These are phyloP conservation scores for Umbilicus rupestris DNA, from an alignment of 164 flowering plant genomes.

Conservation along the genomic window DNA sequence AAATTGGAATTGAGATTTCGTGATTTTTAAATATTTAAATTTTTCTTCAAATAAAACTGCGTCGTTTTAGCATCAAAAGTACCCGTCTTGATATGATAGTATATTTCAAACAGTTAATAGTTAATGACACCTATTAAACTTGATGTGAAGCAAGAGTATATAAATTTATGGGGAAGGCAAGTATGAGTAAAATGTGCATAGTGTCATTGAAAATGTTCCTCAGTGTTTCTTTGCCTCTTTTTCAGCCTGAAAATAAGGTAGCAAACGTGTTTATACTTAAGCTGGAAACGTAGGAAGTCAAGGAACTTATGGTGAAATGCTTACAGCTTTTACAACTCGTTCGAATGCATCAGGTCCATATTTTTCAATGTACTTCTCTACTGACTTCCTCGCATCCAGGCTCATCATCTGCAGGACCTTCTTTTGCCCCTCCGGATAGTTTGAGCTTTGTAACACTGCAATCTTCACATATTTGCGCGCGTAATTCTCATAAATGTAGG, in stretches of 20 bases:
- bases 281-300: neutral
- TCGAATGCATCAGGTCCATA: conserved; percentile 75
- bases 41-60: too few species aligned
- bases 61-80: too few species aligned
- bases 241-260: conserved; percentile 11
- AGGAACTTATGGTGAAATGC: conserved; percentile 5
- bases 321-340: conserved; percentile 72
- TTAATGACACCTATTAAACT: too few species aligned
- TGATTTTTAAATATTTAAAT: too few species aligned
- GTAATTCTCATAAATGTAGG: conserved; percentile 61
- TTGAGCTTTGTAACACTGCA: conserved; percentile 22
- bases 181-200: too few species aligned
- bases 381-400: conserved; percentile 71
- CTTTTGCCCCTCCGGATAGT: conserved; percentile 39
- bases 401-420: conserved; percentile 75
- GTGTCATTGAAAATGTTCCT: too few species aligned
- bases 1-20: too few species aligned
- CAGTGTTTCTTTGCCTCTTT: conserved; percentile 15
- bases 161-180: too few species aligned
- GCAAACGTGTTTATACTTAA: neutral
- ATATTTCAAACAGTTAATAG: too few species aligned
- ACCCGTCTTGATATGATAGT: too few species aligned
- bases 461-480: conserved; percentile 59
- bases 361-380: conserved; percentile 55
- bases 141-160: too few species aligned